Percentiles rank a stretch among this genome's conserved stretches.
Evolutionary conservation across 1,284 basidiomycete species (phyloP).

Genomic region (Fomitopsis palustris): DNA sequence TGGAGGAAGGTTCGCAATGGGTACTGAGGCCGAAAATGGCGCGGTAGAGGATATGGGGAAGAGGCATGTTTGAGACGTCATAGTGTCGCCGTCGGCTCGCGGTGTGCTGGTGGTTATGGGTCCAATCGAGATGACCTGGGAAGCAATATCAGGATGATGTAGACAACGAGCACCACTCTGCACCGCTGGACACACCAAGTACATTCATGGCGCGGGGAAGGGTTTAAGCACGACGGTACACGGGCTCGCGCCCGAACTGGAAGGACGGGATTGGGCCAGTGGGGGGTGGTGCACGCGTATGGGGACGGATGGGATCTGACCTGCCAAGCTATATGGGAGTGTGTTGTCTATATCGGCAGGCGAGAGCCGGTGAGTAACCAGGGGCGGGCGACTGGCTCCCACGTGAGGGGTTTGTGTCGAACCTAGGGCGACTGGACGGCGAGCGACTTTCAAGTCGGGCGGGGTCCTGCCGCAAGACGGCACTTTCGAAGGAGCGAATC

Average conservation of each 20-base stretch:
- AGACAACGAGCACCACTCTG: neutral
- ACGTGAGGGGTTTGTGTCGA: too few species aligned
- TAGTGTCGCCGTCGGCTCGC: neutral
- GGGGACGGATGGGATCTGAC: too few species aligned
- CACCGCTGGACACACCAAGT: neutral
- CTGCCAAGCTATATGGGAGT: too few species aligned
- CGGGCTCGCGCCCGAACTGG: too few species aligned
- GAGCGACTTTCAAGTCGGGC: constrained; percentile 1
- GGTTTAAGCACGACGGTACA: too few species aligned
- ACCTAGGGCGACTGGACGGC: neutral
- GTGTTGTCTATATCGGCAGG: too few species aligned
- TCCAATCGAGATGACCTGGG: neutral
- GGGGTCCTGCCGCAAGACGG: constrained; percentile 1
- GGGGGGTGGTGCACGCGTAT: too few species aligned
- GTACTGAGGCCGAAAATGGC: neutral
- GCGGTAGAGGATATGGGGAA: neutral
- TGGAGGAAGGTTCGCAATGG: constrained; percentile 1
- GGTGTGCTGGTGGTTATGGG: neutral
- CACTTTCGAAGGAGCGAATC: neutral
- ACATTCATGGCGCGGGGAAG: neutral
- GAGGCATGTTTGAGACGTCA: neutral
- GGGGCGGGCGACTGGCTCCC: too few species aligned
- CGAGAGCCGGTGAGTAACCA: too few species aligned
- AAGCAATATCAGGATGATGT: neutral
- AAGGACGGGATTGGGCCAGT: too few species aligned